These are phyloP conservation scores for Rosa hybrid DNA, from an alignment of 331 rosid species.

Conservation along the genomic window DNA sequence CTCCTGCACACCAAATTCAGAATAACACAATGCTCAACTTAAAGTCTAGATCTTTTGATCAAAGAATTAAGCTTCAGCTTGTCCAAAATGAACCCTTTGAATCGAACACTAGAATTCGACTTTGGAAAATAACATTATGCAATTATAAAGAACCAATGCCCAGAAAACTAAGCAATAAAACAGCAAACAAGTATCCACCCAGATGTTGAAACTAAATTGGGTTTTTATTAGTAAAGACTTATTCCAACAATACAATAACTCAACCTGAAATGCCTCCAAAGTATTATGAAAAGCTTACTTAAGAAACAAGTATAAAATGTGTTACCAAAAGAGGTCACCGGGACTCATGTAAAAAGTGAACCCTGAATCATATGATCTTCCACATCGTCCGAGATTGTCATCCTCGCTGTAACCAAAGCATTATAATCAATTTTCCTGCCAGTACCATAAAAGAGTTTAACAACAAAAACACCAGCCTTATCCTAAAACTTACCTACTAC, in stretches of 20 bases:
- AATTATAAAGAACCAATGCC: no score
- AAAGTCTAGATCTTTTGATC: no score
- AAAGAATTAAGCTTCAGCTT: no score
- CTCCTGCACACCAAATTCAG: no score
- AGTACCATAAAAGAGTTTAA: constrained; percentile 7
- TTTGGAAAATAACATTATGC: no score
- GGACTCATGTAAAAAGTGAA: constrained; percentile 68
- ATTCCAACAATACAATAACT: constrained; percentile 7
- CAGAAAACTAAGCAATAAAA: no score
- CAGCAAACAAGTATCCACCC: no score
- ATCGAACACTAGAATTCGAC: no score
- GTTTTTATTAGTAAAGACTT: constrained; percentile 17
- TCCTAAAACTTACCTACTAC: constrained; percentile 59
- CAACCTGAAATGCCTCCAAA: neutral
- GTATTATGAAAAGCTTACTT: neutral
- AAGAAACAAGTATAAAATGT: constrained; percentile 18
- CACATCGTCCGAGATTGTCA: constrained; percentile 91
- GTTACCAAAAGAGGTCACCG: constrained; percentile 84
- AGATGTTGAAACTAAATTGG: no score
- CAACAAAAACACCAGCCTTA: neutral
- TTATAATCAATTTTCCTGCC: constrained; percentile 27
- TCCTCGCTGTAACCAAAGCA: constrained; percentile 65
- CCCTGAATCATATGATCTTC: constrained; percentile 88
- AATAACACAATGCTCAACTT: no score
- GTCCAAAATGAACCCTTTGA: no score